Conservation (phyloP, 1,284 basidiomycete genomes). For the Peniophora sp. region DNA sequence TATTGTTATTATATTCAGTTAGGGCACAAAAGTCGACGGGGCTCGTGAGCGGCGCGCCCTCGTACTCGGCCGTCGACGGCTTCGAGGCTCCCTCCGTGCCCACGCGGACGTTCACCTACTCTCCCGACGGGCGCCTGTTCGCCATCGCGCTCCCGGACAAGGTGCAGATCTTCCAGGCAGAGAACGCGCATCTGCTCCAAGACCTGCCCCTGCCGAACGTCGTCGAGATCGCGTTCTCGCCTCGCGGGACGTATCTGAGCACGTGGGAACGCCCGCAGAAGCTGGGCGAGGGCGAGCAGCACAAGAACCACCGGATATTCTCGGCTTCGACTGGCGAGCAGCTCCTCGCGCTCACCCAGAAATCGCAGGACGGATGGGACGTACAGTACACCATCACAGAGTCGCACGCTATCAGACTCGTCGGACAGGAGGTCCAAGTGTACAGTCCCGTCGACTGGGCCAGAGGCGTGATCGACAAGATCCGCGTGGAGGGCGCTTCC, state of each 20-base stretch:
- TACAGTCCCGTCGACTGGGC: conserved; percentile 76
- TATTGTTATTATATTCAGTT: conserved; percentile 35
- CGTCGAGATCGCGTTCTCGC: conserved; percentile 86
- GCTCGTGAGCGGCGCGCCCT: conserved; percentile 76
- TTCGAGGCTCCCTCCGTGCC: conserved; percentile 63
- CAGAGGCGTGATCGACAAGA: conserved; percentile 74
- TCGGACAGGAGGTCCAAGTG: conserved; percentile 82
- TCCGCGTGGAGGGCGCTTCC: conserved; percentile 77
- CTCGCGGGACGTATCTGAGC: conserved; percentile 85
- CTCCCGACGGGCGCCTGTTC: conserved; percentile 80
- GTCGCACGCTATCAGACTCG: conserved; percentile 80
- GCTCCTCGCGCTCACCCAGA: conserved; percentile 77
- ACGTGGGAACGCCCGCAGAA: conserved; percentile 91
- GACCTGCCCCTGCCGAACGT: conserved; percentile 68
- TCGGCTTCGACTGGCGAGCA: conserved; percentile 76
- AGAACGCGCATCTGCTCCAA: conserved; percentile 62
- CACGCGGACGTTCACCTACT: conserved; percentile 79
- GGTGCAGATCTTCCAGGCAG: conserved; percentile 72
- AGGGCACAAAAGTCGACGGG: conserved; percentile 92
- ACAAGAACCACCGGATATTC: conserved; percentile 87
- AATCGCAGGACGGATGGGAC: conserved; percentile 79
- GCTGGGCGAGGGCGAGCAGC: conserved; percentile 74
- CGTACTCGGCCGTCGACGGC: conserved; percentile 61
- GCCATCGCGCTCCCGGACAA: conserved; percentile 76
- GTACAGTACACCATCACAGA: conserved; percentile 92